phyloP scores from a whole-genome alignment of 2,329 filamentous ascomycete genomes.

The Monilinia fructigena region DNA sequence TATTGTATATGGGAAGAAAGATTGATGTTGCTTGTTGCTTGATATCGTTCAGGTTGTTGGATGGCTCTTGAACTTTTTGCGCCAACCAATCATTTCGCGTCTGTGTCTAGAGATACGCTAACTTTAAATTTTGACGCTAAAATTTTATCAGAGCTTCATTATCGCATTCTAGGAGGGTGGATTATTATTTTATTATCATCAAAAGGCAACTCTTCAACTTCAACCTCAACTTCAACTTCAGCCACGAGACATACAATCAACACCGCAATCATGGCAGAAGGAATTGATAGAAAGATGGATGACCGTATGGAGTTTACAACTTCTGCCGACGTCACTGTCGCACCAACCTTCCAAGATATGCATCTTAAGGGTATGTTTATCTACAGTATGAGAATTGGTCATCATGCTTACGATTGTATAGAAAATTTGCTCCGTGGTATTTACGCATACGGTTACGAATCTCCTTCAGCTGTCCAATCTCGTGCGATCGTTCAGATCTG shows the following conservation, averaged over 20 bases:
- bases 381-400: background rate
- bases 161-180: conserved; percentile 15
- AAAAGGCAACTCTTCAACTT: conserved; percentile 12
- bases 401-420: conserved; percentile 44
- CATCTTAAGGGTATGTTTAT: conserved; percentile 70
- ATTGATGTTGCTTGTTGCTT: conserved; percentile 3
- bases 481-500: conserved; percentile 98
- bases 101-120: conserved; percentile 19
- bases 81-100: conserved; percentile 33
- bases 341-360: conserved; percentile 90
- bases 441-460: conserved; percentile 98
- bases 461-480: conserved; percentile 94
- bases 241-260: conserved; percentile 11
- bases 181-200: background rate
- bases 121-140: conserved; percentile 28
- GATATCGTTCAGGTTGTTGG: conserved; percentile 11
- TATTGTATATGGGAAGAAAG: background rate
- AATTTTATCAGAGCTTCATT: conserved; percentile 23
- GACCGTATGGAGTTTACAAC: conserved; percentile 98
- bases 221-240: conserved; percentile 1
- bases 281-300: conserved; percentile 87
- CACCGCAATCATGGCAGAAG: conserved; percentile 70
- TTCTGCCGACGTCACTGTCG: conserved; percentile 94
- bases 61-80: conserved; percentile 23
- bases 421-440: conserved; percentile 92